Evolutionary conservation across 176 grass and related monocot genomes (phyloP).

Genomic region (Ampelocalamus luodianensis): DNA sequence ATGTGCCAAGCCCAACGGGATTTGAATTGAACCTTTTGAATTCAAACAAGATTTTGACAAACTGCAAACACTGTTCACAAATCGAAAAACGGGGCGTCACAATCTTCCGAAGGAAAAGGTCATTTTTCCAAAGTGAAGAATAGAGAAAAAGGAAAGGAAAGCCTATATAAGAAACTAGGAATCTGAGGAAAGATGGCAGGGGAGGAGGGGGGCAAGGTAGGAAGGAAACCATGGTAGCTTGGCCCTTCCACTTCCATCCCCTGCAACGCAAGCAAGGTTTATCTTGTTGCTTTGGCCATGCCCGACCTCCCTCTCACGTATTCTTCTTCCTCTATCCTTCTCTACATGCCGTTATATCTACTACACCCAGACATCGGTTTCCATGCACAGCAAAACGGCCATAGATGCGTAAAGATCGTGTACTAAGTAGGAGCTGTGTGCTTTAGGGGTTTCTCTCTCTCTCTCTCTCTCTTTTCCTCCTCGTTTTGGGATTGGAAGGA

Average conservation of each 20-base stretch:
- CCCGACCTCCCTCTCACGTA: conserved; percentile 43
- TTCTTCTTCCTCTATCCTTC: conserved; percentile 17
- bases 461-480: neutral
- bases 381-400: neutral
- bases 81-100: too few relatives aligned
- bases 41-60: too few relatives aligned
- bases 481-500: neutral
- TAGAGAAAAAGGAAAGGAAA: neutral
- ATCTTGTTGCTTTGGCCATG: conserved; percentile 12
- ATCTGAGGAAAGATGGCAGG: neutral
- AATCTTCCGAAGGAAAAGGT: too few relatives aligned
- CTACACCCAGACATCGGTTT: conserved; percentile 10
- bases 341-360: neutral
- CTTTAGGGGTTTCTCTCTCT: neutral
- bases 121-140: too few relatives aligned
- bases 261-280: conserved; percentile 27
- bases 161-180: neutral
- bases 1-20: too few relatives aligned
- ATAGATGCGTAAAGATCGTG: neutral
- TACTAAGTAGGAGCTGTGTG: neutral
- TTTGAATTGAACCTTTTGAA: too few relatives aligned
- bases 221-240: neutral
- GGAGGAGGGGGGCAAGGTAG: neutral
- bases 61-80: too few relatives aligned
- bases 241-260: neutral